phyloP scores from a whole-genome alignment of 768 basidiomycete species.

The Termitomyces sp. region DNA sequence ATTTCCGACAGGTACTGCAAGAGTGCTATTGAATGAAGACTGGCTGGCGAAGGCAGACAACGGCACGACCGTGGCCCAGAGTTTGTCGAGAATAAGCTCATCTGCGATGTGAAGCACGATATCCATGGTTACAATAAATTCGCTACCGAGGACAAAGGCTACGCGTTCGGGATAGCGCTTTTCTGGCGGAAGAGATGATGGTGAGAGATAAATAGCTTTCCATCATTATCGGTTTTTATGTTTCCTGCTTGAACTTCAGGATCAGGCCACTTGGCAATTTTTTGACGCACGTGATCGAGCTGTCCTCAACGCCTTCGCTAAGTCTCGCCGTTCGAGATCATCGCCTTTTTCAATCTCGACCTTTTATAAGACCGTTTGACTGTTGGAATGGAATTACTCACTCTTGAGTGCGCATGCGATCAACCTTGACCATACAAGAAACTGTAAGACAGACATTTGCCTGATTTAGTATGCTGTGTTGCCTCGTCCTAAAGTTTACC shows the following conservation, averaged over 20 bases:
- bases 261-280: conserved; percentile 34
- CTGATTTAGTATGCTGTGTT: neutral
- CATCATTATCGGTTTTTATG: conserved; percentile 20
- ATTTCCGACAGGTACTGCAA: conserved; percentile 25
- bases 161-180: neutral
- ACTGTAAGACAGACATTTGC: neutral
- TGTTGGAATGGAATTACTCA: neutral
- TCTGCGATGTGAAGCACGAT: conserved; percentile 69
- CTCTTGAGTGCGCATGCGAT: neutral
- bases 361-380: neutral
- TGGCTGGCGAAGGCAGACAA: conserved; percentile 37
- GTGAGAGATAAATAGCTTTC: neutral
- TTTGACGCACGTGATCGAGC: conserved; percentile 21
- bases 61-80: conserved; percentile 77
- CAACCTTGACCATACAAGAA: neutral
- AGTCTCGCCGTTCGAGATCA: neutral
- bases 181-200: neutral
- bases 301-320: neutral
- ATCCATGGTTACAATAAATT: conserved; percentile 57
- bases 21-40: conserved; percentile 32
- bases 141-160: neutral
- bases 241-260: conserved; percentile 12
- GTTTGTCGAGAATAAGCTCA: conserved; percentile 65
- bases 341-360: no score
- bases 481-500: neutral